Evolutionary conservation across 306 rosid species (phyloP), one percentile per base, ranked within the genome.

Genomic region (Cicer chorassanicum): DNA sequence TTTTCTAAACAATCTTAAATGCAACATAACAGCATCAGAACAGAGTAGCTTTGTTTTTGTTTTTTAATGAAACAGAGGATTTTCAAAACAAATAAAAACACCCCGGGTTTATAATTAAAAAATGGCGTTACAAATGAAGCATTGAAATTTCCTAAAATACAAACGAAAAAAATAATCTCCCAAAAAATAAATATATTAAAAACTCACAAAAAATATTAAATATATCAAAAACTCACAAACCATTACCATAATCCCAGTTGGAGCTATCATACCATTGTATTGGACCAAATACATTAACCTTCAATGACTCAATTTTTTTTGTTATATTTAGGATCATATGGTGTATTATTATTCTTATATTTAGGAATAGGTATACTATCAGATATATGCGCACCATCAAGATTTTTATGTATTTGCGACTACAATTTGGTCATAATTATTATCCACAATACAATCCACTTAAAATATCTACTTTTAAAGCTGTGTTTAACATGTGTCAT

Each of bases 191-290:
- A 57, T 13, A 36, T 21, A 21, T 21, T 2, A 21, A 21, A 21
- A 21, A 24, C 29, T 2, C 29, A 2, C 29, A 24, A 19, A 45
- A 73, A 80, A 54, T 50, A 80, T 40, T 40, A 68, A 72, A 24
- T 9, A 48, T 64, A 70, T 60, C 78, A 68, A 53, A 57, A 57
- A 65, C 49, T 38, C 70, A 38, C n/a, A 54, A 65, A 71, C 75
- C 66, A 65, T 38, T 64, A 51, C 53, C 42, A 9, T 8, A 71
- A 70, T 21, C 49, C 13, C 38, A 2, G 41, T 21, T 42, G 19
- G 1, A 81, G 40, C 43, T 6, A 72, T 19, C 21, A 19, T 19
- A 29, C 34, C 29, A 24, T 24, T 24, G 34, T 29, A 29, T 29
- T 29, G 34, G 34, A 29, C 34, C 34, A 29, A 29, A 29, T 29